phyloP scores from a whole-genome alignment of 2,329 filamentous ascomycete genomes.

The Madurella mycetomatis region DNA sequence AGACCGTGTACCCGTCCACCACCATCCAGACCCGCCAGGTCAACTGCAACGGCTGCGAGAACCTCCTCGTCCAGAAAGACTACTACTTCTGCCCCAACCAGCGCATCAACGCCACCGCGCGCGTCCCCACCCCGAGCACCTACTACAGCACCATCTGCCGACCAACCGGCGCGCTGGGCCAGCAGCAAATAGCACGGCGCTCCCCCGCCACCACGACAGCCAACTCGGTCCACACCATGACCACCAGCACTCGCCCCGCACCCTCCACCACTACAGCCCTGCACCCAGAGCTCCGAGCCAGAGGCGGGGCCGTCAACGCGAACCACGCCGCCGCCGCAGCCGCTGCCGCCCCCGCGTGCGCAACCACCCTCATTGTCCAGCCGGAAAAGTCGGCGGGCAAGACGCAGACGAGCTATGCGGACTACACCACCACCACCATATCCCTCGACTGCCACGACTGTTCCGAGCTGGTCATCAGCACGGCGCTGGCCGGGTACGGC shows the following conservation, averaged over 20 bases:
- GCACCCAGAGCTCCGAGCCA: background rate
- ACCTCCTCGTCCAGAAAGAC: constrained; percentile 22
- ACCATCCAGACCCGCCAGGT: constrained; percentile 24
- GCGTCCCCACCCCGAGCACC: constrained; percentile 26
- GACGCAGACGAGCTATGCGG: constrained; percentile 21
- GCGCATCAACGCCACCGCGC: constrained; percentile 20
- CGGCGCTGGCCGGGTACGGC: constrained; percentile 25
- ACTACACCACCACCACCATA: constrained; percentile 21
- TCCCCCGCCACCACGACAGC: constrained; percentile 4
- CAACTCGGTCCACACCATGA: background rate
- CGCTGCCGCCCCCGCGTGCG: no score
- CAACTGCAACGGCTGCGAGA: constrained; percentile 33
- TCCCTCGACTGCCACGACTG: constrained; percentile 24
- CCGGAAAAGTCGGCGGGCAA: constrained; percentile 23
- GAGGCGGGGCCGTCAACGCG: background rate
- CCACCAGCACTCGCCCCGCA: no score
- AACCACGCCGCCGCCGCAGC: background rate
- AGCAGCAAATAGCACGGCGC: background rate
- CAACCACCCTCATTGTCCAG: constrained; percentile 23
- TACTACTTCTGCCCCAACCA: constrained; percentile 28
- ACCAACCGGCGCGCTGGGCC: constrained; percentile 4
- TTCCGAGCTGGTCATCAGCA: constrained; percentile 18
- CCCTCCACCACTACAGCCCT: background rate
- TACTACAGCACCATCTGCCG: constrained; percentile 29
- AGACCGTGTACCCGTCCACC: constrained; percentile 29